These are phyloP conservation scores for Plectosphaerella sp. DNA, from an alignment of 2,329 filamentous ascomycete genomes.

Conservation along the genomic window DNA sequence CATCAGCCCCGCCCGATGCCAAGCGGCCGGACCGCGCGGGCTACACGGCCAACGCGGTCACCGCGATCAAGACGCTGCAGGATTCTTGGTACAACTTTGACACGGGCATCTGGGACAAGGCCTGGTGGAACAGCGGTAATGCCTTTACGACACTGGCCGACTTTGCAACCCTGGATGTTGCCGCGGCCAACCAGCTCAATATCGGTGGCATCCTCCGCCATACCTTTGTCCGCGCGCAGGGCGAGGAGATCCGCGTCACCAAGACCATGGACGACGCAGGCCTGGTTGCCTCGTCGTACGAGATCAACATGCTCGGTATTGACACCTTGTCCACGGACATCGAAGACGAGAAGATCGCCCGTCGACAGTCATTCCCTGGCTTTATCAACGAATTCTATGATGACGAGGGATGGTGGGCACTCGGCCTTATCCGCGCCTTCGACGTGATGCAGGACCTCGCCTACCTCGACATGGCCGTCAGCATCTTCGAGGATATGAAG, in stretches of 20 bases:
- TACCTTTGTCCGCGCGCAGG: slow-evolving; percentile 42
- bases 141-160: slow-evolving; percentile 59
- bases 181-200: slow-evolving; percentile 29
- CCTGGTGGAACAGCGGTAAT: slow-evolving; percentile 74
- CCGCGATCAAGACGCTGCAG: slow-evolving; percentile 43
- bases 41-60: slow-evolving; percentile 27
- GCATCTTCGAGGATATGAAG: slow-evolving; percentile 54
- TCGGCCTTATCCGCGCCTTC: slow-evolving; percentile 52
- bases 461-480: slow-evolving; percentile 49
- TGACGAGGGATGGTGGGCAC: slow-evolving; percentile 61
- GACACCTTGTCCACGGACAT: slow-evolving; percentile 1
- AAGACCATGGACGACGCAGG: slow-evolving; percentile 32
- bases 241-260: slow-evolving; percentile 25
- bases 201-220: slow-evolving; percentile 35
- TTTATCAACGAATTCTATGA: slow-evolving; percentile 54
- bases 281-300: slow-evolving; percentile 32
- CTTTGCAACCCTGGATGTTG: slow-evolving; percentile 31
- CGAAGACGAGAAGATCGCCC: slow-evolving; percentile 14
- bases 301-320: slow-evolving; percentile 21
- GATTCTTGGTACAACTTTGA: slow-evolving; percentile 52
- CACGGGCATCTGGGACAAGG: slow-evolving; percentile 59
- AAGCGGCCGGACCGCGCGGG: slow-evolving; percentile 6
- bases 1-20: slow-evolving; percentile 9
- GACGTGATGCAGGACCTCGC: slow-evolving; percentile 46
- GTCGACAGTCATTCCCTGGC: slow-evolving; percentile 22